Evolutionary conservation across 192 early-diverging fungal genomes (phyloP).

Genomic region (Chytriomyces sp.): DNA sequence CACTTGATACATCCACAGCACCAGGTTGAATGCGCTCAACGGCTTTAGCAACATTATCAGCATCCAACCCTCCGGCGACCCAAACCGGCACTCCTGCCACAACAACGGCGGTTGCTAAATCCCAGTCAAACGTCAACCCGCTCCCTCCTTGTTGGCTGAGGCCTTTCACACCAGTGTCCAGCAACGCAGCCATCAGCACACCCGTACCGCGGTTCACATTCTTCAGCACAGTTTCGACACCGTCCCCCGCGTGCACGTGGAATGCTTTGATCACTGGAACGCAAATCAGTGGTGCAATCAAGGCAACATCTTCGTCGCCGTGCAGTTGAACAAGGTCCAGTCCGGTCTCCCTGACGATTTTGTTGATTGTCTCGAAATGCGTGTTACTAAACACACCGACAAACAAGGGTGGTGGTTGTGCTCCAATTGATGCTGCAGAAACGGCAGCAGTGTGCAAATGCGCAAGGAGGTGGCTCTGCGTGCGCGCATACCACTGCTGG

Average conservation of each 20-base stretch:
- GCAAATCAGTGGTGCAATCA: conserved; percentile 69
- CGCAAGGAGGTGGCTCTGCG: not conserved
- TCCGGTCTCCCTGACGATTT: conserved; percentile 63
- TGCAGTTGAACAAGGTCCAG: conserved; percentile 96
- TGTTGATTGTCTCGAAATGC: conserved; percentile 73
- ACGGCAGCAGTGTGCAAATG: not conserved
- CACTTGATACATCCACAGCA: conserved; percentile 93
- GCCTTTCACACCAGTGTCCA: conserved; percentile 63
- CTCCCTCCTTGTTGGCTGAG: conserved; percentile 74
- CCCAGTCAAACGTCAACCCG: conserved; percentile 88
- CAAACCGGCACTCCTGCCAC: conserved; percentile 70
- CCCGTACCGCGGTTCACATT: conserved; percentile 23
- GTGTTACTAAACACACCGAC: conserved; percentile 96
- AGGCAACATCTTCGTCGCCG: conserved; percentile 71
- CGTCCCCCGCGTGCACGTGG: conserved; percentile 71
- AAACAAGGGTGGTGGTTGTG: conserved; percentile 67
- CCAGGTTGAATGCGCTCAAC: conserved; percentile 71
- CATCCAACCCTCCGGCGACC: conserved; percentile 88
- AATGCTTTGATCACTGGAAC: conserved; percentile 89
- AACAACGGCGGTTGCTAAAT: conserved; percentile 64
- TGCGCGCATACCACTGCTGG: conserved; percentile 19
- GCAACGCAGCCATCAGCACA: conserved; percentile 34
- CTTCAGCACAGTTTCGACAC: conserved; percentile 38
- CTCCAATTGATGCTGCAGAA: not conserved
- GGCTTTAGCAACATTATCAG: conserved; percentile 81